These are phyloP conservation scores for Termitomyces sp. DNA, from an alignment of 768 basidiomycete genomes.

Conservation along the genomic window DNA sequence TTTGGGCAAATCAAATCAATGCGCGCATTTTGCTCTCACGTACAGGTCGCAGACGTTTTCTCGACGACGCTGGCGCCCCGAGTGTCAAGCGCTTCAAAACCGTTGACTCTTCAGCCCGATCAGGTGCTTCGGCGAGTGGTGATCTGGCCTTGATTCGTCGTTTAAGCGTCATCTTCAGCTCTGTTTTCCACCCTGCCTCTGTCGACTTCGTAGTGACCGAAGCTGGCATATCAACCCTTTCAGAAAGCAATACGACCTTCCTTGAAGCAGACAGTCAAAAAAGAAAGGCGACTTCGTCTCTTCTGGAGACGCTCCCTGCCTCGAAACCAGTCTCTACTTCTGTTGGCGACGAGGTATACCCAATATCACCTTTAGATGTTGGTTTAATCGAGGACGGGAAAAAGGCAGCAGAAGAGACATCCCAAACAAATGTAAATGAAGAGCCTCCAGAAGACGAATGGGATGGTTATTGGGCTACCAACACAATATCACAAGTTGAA, in stretches of 20 bases:
- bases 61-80: slow-evolving; percentile 31
- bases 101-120: slow-evolving; percentile 2
- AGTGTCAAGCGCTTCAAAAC: slow-evolving; percentile 24
- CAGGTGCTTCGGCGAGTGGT: slow-evolving; percentile 14
- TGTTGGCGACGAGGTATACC: background rate
- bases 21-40: slow-evolving; percentile 78
- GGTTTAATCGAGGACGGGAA: slow-evolving; percentile 12
- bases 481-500: slow-evolving; percentile 28
- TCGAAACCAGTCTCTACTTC: background rate
- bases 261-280: slow-evolving; percentile 4
- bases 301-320: background rate
- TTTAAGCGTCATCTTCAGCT: slow-evolving; percentile 76
- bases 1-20: slow-evolving; percentile 94
- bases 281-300: background rate
- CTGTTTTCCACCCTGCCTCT: slow-evolving; percentile 49
- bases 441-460: slow-evolving; percentile 40
- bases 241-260: slow-evolving; percentile 15
- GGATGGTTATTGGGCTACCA: slow-evolving; percentile 42
- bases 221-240: slow-evolving; percentile 45
- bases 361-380: slow-evolving; percentile 12
- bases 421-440: slow-evolving; percentile 18
- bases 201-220: slow-evolving; percentile 74
- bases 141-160: slow-evolving; percentile 60
- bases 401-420: slow-evolving; percentile 19
- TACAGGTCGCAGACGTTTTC: slow-evolving; percentile 62